Percentiles rank a stretch among this genome's conserved stretches.
Evolutionary conservation across 75 land plant genomes (phyloP).

Genomic region (Selaginella moellendorffii): DNA sequence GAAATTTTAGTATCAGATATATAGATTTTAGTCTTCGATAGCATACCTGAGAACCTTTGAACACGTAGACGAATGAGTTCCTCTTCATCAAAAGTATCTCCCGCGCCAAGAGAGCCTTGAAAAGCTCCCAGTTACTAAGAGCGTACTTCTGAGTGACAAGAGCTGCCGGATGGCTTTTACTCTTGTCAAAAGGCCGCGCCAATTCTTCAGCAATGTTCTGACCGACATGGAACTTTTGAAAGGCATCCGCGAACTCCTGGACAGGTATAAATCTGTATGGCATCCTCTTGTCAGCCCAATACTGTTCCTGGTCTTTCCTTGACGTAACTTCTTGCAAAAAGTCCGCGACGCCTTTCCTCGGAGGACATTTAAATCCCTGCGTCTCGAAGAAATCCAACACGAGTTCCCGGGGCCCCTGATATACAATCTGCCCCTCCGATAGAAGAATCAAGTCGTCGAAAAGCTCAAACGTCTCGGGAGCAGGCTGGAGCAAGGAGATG

Average conservation of each 20-base stretch:
- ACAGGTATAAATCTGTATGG: neutral
- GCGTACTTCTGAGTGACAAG: conserved; percentile 12
- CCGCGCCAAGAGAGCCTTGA: conserved; percentile 12
- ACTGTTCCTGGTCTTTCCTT: conserved; percentile 6
- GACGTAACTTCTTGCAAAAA: conserved; percentile 8
- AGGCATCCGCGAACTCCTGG: neutral
- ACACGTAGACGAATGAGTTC: conserved; percentile 14
- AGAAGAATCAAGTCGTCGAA: conserved; percentile 87
- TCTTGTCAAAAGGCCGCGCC: neutral
- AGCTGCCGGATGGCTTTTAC: conserved; percentile 14
- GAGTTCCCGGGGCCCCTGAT: too few species aligned
- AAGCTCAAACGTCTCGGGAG: conserved; percentile 72
- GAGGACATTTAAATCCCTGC: too few species aligned
- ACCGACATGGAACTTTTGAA: conserved; percentile 7
- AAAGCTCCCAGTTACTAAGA: conserved; percentile 12
- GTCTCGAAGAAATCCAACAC: too few species aligned
- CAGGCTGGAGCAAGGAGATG: conserved; percentile 73
- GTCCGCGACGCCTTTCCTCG: too few species aligned
- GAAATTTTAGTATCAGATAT: neutral
- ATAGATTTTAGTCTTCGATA: too few species aligned
- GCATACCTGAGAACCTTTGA: conserved; percentile 12
- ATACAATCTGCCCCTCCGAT: too few species aligned
- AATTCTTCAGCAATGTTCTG: neutral
- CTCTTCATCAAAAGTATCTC: conserved; percentile 15
- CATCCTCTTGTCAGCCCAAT: conserved; percentile 1